Percentiles rank a stretch among this genome's conserved stretches.
Conservation (phyloP, 1,284 basidiomycete genomes). For the Crucibulum parvulum region DNA sequence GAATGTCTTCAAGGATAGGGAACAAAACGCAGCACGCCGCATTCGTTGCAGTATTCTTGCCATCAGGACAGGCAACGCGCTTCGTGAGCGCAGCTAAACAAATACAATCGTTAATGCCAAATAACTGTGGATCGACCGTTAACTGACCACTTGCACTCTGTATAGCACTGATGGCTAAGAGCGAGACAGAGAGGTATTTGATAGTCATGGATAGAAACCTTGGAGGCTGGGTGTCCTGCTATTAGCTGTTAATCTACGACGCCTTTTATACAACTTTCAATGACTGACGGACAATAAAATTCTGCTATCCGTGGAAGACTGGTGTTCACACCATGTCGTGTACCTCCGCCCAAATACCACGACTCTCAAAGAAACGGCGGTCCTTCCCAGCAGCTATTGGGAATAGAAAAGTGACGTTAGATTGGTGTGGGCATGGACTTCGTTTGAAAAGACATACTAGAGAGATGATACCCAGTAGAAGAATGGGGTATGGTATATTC, state of each 20-base stretch:
- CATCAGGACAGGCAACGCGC: background rate
- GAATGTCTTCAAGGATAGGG: background rate
- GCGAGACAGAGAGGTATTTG: slow-evolving; percentile 23
- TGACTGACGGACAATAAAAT: too few relatives aligned
- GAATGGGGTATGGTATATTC: too few relatives aligned
- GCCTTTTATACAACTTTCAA: background rate
- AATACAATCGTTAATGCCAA: background rate
- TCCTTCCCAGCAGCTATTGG: too few relatives aligned
- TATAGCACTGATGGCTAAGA: slow-evolving; percentile 24
- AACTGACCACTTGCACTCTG: slow-evolving; percentile 22
- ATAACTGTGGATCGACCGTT: background rate
- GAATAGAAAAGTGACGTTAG: too few relatives aligned
- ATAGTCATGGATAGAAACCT: slow-evolving; percentile 29
- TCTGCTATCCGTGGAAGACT: too few relatives aligned
- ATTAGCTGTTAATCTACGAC: background rate
- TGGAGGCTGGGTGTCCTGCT: background rate
- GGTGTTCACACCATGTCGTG: background rate
- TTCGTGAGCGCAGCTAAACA: slow-evolving; percentile 11
- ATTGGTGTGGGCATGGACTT: too few relatives aligned
- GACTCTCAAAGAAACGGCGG: too few relatives aligned
- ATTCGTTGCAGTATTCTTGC: background rate
- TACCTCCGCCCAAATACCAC: background rate
- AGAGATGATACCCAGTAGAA: too few relatives aligned
- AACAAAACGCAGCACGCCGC: slow-evolving; percentile 1
- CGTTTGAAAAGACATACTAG: too few relatives aligned